These are phyloP conservation scores for Rutstroemia sp. DNA, from an alignment of 2,329 filamentous ascomycete species.

Conservation along the genomic window DNA sequence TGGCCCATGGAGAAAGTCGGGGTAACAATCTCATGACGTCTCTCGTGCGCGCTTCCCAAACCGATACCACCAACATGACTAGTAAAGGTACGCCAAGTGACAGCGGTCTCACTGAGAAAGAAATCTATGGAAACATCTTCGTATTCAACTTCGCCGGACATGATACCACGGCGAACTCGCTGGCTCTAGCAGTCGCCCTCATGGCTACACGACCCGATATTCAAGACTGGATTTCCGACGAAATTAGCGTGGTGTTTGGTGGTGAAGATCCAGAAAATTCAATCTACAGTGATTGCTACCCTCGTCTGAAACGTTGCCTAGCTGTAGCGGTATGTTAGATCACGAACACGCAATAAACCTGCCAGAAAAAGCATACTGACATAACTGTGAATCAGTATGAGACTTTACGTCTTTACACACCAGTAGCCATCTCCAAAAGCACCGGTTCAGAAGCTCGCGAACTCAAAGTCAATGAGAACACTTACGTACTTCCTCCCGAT, in stretches of 20 bases:
- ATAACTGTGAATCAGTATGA: neutral
- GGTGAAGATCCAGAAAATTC: constrained; percentile 1
- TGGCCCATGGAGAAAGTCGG: neutral
- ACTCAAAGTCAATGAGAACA: neutral
- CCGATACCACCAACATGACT: neutral
- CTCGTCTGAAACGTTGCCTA: neutral
- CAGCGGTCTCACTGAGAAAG: neutral
- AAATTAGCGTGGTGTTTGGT: neutral
- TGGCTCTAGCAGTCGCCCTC: neutral
- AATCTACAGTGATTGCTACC: neutral
- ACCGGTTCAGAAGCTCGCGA: neutral
- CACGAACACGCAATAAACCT: neutral
- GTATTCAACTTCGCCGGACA: constrained; percentile 1
- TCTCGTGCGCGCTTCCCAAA: constrained; percentile 2
- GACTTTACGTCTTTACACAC: neutral
- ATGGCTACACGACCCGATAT: neutral
- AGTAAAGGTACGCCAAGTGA: neutral
- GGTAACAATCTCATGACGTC: constrained; percentile 2
- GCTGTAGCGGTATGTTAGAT: neutral
- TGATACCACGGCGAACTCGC: neutral
- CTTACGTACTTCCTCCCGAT: neutral
- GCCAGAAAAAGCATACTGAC: neutral
- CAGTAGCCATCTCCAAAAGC: neutral
- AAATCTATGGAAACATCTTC: constrained; percentile 7
- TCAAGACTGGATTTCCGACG: constrained; percentile 3